Base-by-base conservation (phyloP, 345 rosid genomes). In the Dovyalis caffra region DNA sequence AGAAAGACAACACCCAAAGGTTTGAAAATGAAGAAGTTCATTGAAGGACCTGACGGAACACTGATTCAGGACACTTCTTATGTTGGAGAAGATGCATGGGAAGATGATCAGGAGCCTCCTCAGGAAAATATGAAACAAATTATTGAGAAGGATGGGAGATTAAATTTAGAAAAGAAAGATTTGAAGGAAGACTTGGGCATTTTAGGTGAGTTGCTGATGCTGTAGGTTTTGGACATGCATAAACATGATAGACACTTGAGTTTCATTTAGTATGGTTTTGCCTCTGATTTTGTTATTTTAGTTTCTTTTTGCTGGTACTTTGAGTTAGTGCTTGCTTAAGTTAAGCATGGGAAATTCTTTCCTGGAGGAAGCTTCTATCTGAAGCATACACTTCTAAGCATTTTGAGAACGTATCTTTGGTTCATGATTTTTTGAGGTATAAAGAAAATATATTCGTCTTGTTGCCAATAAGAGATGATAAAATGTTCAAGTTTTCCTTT, bases 11-110 rank as follows among this genome's bases (percentile, higher is more conserved):
- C 86, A 28, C 96, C 96, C 6, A 92, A 91, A 88, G 97, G 97
- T 72, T 84, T 94, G 80, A 94, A 87, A 84, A 82, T 94, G 85
- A 94, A 92, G 80, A 90, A 91, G 84, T 90, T 87, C 74, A 78
- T 92, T 53, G 86, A 92, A 87, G 87, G 87, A 62, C 92, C 92
- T 43, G 88, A 88, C 86, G 97, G 98, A 72, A 89, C 91, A 35
- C 85, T 92, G 73, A 71, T 90, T 83, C 95, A 85, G 53, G 98
- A 94, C 78, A 86, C 83, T 72, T 83, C 93, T 70, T 94, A 88
- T 85, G 93, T 92, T 74, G 98, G 98, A 77, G 97, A 94, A 87
- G 89, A 84, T 86, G 97, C 95, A 65, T 94, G 97, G 97, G 86
- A 87, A 74, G 93, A 92, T 49, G 97, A 86, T 79, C 84, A 85